Conservation (phyloP, 768 basidiomycete species). For the Mycena galericulata region DNA sequence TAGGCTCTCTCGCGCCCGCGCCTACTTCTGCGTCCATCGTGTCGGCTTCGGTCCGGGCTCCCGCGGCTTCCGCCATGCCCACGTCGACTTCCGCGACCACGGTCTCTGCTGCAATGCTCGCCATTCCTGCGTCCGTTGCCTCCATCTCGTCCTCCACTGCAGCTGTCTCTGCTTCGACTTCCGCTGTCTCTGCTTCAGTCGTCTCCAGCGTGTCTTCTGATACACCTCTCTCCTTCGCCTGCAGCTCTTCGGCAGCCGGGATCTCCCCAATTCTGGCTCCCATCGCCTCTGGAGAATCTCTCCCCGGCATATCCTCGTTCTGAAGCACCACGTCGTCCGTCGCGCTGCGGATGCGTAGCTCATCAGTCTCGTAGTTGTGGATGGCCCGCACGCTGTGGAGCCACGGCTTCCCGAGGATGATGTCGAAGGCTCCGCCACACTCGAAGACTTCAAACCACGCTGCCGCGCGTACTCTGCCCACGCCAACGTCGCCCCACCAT, state of each 20-base stretch:
- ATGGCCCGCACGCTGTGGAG: conserved; percentile 17
- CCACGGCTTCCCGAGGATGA: conserved; percentile 27
- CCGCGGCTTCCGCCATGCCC: no score
- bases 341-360: not conserved
- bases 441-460: conserved; percentile 26
- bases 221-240: no score
- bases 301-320: conserved; percentile 15
- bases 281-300: not conserved
- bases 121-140: no score
- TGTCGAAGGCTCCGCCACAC: conserved; percentile 6
- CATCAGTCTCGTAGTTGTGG: conserved; percentile 20
- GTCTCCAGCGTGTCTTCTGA: no score
- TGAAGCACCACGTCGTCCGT: not conserved
- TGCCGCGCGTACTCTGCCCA: not conserved
- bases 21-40: no score
- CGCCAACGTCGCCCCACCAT: conserved; percentile 20
- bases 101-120: no score
- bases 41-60: no score
- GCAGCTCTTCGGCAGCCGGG: no score
- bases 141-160: not conserved
- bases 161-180: not conserved
- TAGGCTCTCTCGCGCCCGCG: no score
- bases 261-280: no score
- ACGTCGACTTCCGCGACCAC: no score
- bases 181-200: not conserved